Evolutionary conservation across 140 eudicot species (phyloP).

Genomic region (Oenanthe javanica): DNA sequence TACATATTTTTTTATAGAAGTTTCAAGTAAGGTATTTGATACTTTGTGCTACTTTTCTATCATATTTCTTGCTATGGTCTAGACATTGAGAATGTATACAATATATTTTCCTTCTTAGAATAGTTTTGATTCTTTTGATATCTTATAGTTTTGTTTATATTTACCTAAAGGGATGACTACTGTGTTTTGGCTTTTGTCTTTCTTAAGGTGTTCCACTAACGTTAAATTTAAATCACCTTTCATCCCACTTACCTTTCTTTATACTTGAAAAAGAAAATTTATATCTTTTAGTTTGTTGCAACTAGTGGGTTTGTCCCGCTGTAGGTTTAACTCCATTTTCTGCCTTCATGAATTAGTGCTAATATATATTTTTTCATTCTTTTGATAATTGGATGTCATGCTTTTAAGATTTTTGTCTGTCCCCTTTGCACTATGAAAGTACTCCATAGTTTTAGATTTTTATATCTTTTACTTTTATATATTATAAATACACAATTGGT

Average conservation of each 20-base stretch:
- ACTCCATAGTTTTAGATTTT: neutral
- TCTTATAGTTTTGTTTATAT: neutral
- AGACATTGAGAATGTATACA: neutral
- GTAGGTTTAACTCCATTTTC: neutral
- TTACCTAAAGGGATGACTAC: neutral
- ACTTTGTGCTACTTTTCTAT: neutral
- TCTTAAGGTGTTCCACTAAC: neutral
- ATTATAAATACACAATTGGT: neutral
- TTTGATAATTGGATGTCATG: neutral
- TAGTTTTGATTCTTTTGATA: neutral
- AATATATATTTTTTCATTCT: neutral
- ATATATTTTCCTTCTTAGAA: neutral
- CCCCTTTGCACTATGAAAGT: neutral
- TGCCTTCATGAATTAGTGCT: neutral
- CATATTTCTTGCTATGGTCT: neutral
- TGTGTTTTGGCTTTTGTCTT: neutral
- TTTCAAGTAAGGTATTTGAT: neutral
- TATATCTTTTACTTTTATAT: neutral
- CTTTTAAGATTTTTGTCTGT: neutral
- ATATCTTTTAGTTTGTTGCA: neutral
- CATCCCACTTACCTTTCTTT: neutral
- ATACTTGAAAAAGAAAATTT: neutral
- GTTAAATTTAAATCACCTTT: neutral
- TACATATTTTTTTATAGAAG: neutral
- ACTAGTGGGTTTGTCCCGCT: neutral